Percentiles rank a stretch among this genome's conserved stretches.
Evolutionary conservation across 495 filamentous ascomycete genomes (phyloP).

Genomic region (Lasiosphaeriaceae sp.): DNA sequence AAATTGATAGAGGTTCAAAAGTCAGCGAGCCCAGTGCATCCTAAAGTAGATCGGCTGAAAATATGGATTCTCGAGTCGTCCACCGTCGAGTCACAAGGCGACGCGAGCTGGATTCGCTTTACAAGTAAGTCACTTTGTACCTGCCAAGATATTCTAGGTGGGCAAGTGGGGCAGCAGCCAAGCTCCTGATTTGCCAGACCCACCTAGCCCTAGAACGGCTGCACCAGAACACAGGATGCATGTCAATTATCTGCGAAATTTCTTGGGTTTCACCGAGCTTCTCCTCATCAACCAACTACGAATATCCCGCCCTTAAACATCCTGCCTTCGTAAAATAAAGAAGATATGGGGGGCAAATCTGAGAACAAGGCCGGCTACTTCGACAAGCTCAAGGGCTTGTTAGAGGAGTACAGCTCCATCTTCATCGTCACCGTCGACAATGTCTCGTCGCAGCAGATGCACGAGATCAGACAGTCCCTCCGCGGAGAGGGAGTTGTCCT

Average conservation of each 20-base stretch:
- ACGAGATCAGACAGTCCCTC: constrained; percentile 92
- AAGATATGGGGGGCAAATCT: constrained; percentile 99
- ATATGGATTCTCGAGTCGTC: too few species aligned
- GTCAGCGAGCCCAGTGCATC: too few species aligned
- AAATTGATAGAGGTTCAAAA: too few species aligned
- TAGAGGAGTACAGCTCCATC: constrained; percentile 88
- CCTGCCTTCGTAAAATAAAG: constrained; percentile 87
- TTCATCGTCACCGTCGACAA: constrained; percentile 98
- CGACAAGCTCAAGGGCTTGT: constrained; percentile 93
- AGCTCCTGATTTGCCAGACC: constrained; percentile 20
- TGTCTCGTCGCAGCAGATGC: constrained; percentile 99
- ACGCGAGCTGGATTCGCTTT: neutral
- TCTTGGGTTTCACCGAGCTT: constrained; percentile 16
- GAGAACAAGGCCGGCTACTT: constrained; percentile 96
- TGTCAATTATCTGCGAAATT: constrained; percentile 26
- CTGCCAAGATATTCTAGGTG: constrained; percentile 1
- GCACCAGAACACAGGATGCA: constrained; percentile 17
- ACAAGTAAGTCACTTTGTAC: constrained; percentile 3
- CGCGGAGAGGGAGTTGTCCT: constrained; percentile 87
- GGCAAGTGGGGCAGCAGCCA: neutral
- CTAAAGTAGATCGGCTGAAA: too few species aligned
- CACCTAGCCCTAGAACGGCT: constrained; percentile 29
- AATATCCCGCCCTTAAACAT: constrained; percentile 81
- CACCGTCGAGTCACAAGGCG: too few species aligned
- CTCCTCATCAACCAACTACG: constrained; percentile 12